These are phyloP conservation scores for Mycena indigotica DNA, from an alignment of 768 basidiomycete species.

Conservation along the genomic window DNA sequence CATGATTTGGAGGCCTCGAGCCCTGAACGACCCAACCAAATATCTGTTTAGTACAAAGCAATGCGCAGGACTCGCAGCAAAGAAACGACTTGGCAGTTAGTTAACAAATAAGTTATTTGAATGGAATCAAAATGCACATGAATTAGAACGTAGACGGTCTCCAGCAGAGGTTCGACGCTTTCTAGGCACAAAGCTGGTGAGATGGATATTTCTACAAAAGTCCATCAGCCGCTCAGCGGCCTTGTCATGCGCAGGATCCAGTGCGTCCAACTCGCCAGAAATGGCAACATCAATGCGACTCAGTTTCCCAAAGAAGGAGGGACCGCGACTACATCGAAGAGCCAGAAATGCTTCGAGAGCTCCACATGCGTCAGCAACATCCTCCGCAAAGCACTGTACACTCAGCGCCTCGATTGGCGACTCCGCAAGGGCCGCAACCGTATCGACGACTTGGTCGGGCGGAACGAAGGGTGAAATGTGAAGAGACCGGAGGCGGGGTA, in stretches of 20 bases:
- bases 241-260: slow-evolving; percentile 42
- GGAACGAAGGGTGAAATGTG: slow-evolving; percentile 67
- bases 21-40: not conserved
- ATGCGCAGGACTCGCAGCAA: too few species aligned
- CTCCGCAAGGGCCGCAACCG: slow-evolving; percentile 57
- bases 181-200: slow-evolving; percentile 37
- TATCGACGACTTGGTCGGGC: slow-evolving; percentile 59
- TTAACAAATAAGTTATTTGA: not conserved
- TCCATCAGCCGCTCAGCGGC: slow-evolving; percentile 47
- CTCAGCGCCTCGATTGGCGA: slow-evolving; percentile 62
- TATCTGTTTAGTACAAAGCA: too few species aligned
- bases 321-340: slow-evolving; percentile 50
- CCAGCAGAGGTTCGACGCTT: slow-evolving; percentile 6
- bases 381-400: slow-evolving; percentile 63
- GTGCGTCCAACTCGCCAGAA: slow-evolving; percentile 36
- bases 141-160: slow-evolving; percentile 19
- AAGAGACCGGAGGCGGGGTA: slow-evolving; percentile 53
- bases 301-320: slow-evolving; percentile 53
- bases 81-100: too few species aligned
- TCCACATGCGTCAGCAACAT: slow-evolving; percentile 61
- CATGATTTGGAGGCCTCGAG: not conserved
- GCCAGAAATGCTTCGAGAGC: slow-evolving; percentile 60
- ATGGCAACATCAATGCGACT: slow-evolving; percentile 51
- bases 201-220: slow-evolving; percentile 50
- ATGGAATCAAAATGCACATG: slow-evolving; percentile 17